phyloP scores from a whole-genome alignment of 257 asterid genomes.

The Solanum medicagineum region DNA sequence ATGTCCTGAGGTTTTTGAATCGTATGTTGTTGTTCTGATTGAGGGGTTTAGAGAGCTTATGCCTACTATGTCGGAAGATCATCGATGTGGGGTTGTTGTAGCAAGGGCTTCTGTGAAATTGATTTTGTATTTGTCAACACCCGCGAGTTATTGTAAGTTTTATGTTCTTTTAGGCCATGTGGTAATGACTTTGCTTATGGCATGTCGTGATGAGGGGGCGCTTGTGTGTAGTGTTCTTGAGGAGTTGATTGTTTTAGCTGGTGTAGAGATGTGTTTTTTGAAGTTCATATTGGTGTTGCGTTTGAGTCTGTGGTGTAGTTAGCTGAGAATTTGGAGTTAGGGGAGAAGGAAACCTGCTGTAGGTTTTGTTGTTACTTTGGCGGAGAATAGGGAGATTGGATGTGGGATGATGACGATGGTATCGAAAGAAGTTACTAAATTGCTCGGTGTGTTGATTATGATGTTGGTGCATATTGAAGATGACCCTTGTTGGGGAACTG shows the following conservation, averaged over 20 bases:
- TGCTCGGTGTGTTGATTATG: neutral
- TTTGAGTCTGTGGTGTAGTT: no score
- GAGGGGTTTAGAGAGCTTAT: neutral
- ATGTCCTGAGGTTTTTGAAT: neutral
- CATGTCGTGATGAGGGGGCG: neutral
- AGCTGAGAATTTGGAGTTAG: no score
- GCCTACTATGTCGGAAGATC: neutral
- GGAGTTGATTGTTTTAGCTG: neutral
- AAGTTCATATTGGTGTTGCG: no score
- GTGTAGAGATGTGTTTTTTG: neutral
- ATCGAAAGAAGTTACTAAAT: neutral
- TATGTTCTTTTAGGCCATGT: neutral
- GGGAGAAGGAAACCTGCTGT: no score
- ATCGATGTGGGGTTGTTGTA: neutral
- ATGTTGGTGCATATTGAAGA: neutral
- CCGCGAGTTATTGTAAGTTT: neutral
- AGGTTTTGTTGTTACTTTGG: neutral
- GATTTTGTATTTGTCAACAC: neutral
- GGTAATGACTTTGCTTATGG: neutral
- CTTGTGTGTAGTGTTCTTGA: neutral
- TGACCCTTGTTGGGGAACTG: neutral
- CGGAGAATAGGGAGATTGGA: neutral
- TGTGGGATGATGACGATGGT: neutral
- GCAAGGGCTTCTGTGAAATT: neutral
- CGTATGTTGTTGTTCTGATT: neutral